Conservation (phyloP, 1,284 basidiomycete species). For the Microbotryum scabiosae region DNA sequence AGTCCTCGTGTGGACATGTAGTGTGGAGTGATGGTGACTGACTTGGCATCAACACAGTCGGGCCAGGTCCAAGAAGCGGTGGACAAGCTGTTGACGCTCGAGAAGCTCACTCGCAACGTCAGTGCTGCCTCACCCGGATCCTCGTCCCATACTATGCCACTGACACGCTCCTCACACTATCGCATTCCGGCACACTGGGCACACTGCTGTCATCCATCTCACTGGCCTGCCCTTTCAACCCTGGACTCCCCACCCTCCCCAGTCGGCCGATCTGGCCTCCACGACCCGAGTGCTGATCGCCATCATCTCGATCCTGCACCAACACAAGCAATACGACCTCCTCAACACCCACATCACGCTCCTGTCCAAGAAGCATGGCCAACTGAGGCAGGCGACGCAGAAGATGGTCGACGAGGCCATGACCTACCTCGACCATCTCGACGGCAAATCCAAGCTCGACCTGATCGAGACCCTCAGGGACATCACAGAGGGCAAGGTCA, state of each 20-base stretch:
- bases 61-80: slow-evolving; percentile 75
- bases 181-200: background rate
- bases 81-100: slow-evolving; percentile 78
- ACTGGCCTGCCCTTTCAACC: too few species aligned
- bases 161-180: background rate
- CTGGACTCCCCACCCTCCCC: background rate
- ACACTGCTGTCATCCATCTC: too few species aligned
- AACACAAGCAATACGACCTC: slow-evolving; percentile 57
- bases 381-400: slow-evolving; percentile 82
- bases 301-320: slow-evolving; percentile 62
- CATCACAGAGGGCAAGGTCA: slow-evolving; percentile 92
- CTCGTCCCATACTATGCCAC: background rate
- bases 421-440: slow-evolving; percentile 66
- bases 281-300: slow-evolving; percentile 77
- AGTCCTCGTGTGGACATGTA: too few species aligned
- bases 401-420: slow-evolving; percentile 81
- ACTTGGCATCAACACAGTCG: slow-evolving; percentile 41
- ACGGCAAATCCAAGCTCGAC: slow-evolving; percentile 70
- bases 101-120: slow-evolving; percentile 96
- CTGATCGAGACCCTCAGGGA: slow-evolving; percentile 78
- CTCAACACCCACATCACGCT: slow-evolving; percentile 65
- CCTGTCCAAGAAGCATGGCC: slow-evolving; percentile 93
- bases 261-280: slow-evolving; percentile 88
- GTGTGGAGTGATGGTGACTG: too few species aligned
- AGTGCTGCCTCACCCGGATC: slow-evolving; percentile 32